phyloP scores from a whole-genome alignment of 495 filamentous ascomycete species.

The Articulospora tetracladia region DNA sequence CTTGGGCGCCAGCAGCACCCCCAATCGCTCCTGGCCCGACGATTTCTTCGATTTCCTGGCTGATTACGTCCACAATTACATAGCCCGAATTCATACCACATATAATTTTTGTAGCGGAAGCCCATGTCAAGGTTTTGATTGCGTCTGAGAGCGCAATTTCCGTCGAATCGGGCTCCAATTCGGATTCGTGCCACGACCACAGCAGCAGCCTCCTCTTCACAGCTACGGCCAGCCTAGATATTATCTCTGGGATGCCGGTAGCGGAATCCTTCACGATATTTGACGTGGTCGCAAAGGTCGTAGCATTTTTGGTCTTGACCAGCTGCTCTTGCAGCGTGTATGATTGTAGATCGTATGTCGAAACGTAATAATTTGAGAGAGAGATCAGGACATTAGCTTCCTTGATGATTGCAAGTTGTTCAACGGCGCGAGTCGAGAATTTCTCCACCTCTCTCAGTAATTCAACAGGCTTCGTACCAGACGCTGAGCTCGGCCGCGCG shows the following conservation, averaged over 20 bases:
- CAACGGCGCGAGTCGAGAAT: conserved; percentile 83
- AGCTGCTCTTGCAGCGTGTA: conserved; percentile 78
- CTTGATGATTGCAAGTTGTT: conserved; percentile 92
- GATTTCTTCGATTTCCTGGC: conserved; percentile 65
- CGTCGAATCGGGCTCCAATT: conserved; percentile 64
- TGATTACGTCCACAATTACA: conserved; percentile 83
- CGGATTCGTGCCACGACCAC: conserved; percentile 96
- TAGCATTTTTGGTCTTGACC: conserved; percentile 80
- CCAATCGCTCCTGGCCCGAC: conserved; percentile 73
- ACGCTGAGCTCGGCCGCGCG: conserved; percentile 23
- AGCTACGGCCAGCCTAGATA: conserved; percentile 84
- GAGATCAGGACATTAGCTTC: conserved; percentile 89
- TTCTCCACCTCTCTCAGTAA: conserved; percentile 87
- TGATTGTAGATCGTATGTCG: conserved; percentile 80
- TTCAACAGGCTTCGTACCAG: conserved; percentile 62
- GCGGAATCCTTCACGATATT: conserved; percentile 87
- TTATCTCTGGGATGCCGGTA: conserved; percentile 84
- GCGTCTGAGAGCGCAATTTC: conserved; percentile 78
- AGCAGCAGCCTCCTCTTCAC: conserved; percentile 85
- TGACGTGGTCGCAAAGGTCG: conserved; percentile 85
- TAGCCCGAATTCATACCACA: conserved; percentile 86
- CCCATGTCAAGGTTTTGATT: conserved; percentile 85
- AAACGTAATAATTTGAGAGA: conserved; percentile 81
- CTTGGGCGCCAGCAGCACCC: conserved; percentile 59
- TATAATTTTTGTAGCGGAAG: conserved; percentile 76